Conservation (phyloP, 352 stramenopile genomes). For the Blastocystis sp. region DNA sequence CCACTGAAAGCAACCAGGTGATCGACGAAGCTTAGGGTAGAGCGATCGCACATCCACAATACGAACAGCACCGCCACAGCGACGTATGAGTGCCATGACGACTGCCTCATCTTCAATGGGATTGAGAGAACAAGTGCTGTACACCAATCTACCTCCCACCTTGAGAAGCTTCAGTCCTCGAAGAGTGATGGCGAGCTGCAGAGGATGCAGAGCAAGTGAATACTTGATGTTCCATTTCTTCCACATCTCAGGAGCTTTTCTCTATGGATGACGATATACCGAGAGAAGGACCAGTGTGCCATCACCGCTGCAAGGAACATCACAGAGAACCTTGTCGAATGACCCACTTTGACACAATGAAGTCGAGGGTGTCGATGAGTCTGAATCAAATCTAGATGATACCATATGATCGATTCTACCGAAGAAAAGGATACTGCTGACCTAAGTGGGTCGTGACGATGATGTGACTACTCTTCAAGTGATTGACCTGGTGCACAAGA, state of each 20-base stretch:
- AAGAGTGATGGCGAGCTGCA: conserved; percentile 89
- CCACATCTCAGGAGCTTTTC: conserved; percentile 94
- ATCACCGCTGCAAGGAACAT: conserved; percentile 95
- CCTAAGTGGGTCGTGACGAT: conserved; percentile 90
- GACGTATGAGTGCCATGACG: conserved; percentile 86
- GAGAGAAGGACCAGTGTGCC: conserved; percentile 75
- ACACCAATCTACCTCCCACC: conserved; percentile 84
- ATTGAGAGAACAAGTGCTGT: conserved; percentile 95
- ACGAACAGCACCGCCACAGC: conserved; percentile 77
- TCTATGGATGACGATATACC: conserved; percentile 50
- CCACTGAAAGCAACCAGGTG: conserved; percentile 80
- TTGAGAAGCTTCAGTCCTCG: conserved; percentile 78
- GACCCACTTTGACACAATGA: conserved; percentile 62
- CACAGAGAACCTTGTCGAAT: conserved; percentile 95
- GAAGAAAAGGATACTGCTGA: conserved; percentile 85
- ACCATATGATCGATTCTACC: neutral
- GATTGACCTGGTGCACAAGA: conserved; percentile 90
- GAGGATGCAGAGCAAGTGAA: conserved; percentile 80
- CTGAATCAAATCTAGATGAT: neutral
- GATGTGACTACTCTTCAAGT: conserved; percentile 83
- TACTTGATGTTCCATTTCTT: conserved; percentile 83
- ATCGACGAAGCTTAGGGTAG: conserved; percentile 74
- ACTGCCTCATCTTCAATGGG: conserved; percentile 98
- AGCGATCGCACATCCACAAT: conserved; percentile 75
- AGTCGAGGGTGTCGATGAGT: neutral